These are phyloP conservation scores for Vigna reflexopilosa DNA, from an alignment of 306 rosid genomes.

Conservation along the genomic window DNA sequence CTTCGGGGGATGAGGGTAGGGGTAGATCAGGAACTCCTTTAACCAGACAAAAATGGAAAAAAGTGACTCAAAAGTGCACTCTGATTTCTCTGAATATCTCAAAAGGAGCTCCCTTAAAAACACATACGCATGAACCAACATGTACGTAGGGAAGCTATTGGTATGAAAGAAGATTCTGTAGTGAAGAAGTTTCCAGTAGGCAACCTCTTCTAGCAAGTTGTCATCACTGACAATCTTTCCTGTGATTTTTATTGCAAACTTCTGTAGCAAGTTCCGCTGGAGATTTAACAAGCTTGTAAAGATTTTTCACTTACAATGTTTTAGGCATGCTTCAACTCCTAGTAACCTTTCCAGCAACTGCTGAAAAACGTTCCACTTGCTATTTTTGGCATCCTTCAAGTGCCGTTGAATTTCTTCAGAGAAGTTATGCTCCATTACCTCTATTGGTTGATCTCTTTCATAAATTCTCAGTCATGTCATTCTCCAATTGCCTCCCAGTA, in stretches of 20 bases:
- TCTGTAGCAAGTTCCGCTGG: background rate
- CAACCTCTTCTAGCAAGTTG: background rate
- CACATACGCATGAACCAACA: background rate
- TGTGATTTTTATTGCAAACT: background rate
- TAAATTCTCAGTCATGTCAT: background rate
- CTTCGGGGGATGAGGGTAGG: background rate
- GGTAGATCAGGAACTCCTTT: background rate
- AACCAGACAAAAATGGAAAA: background rate
- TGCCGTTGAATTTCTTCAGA: background rate
- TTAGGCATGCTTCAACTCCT: background rate
- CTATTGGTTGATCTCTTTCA: background rate
- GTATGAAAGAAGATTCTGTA: background rate
- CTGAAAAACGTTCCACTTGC: background rate
- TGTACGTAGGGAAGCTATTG: background rate
- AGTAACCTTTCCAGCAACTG: background rate
- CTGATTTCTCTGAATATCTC: background rate
- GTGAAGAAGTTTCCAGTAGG: background rate
- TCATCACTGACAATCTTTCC: background rate
- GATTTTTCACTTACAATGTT: background rate
- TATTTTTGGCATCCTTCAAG: background rate
- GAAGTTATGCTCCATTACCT: background rate
- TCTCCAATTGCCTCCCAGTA: background rate
- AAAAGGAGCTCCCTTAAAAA: constrained; percentile 1
- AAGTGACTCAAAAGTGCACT: background rate
- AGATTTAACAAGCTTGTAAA: background rate